Percentiles rank a stretch among this genome's conserved stretches.
Evolutionary conservation across 2,329 filamentous ascomycete genomes (phyloP).

Genomic region (Claviceps humidiphila): DNA sequence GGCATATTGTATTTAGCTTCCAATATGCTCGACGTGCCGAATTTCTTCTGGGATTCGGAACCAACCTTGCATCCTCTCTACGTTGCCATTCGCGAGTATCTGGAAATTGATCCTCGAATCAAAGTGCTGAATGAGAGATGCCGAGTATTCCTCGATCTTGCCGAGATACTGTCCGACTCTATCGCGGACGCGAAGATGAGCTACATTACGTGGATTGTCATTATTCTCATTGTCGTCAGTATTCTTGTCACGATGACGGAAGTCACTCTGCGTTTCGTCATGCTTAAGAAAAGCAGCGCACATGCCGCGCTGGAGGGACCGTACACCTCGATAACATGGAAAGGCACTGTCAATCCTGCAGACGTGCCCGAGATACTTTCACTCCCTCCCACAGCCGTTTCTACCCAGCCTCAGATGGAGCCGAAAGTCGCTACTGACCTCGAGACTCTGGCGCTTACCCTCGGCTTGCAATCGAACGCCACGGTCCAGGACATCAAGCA

Average conservation of each 20-base stretch:
- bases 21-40: conserved; percentile 90
- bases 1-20: conserved; percentile 44
- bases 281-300: conserved; percentile 34
- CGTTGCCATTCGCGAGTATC: conserved; percentile 85
- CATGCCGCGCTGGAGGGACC: conserved; percentile 7
- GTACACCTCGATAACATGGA: conserved; percentile 8
- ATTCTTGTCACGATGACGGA: conserved; percentile 87
- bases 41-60: conserved; percentile 98
- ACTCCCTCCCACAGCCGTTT: conserved; percentile 6
- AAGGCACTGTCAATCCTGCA: conserved; percentile 6
- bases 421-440: conserved; percentile 17
- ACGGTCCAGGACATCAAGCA: conserved; percentile 22
- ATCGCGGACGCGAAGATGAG: conserved; percentile 95
- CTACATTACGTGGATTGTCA: conserved; percentile 94
- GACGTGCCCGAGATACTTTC: conserved; percentile 10
- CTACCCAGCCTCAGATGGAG: not conserved
- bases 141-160: conserved; percentile 88
- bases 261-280: conserved; percentile 72
- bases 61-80: conserved; percentile 92
- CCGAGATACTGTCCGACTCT: conserved; percentile 84
- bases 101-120: conserved; percentile 92
- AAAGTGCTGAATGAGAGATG: conserved; percentile 96
- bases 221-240: conserved; percentile 79
- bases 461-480: conserved; percentile 22
- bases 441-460: conserved; percentile 20